Evolutionary conservation across 2,329 filamentous ascomycete species (phyloP), one percentile per base, ranked within the genome.

Genomic region (Ceratocystiopsis minuta): DNA sequence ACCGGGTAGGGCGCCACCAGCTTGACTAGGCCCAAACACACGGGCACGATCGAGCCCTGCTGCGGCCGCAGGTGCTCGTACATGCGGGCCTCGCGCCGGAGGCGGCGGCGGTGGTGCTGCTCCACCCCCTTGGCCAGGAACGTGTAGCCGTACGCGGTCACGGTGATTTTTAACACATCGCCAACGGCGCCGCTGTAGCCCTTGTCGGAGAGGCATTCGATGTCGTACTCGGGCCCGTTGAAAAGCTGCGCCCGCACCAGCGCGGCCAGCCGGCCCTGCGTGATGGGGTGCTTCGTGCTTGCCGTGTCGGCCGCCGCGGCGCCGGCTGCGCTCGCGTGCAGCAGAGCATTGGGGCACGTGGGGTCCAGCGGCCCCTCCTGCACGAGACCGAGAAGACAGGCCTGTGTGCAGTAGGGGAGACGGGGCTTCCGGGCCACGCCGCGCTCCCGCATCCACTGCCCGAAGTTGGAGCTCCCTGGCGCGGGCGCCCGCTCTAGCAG

Each of bases 101-200:
- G 34, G 37, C 36, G 36, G 11, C 17, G 34, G 13, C 36, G 36
- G 12, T 18, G 16, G 3, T 16, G 16, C n/a, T n/a, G 4, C 37
- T 39, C n/a, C 15, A 43, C 41, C 34, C n/a, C 41, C 37, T 43
- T 39, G 39, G 33, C 39, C 2, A 38, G 18, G 31, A 34, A 34
- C 3, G 33, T 34, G 24, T 34, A 34, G n/a, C 38, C 38, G 17
- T 34, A 39, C n/a, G 16, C 37, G 17, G 33, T 28, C 13, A 39
- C 17, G 3, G 37, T 36, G 37, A 43, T 39, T 16, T 39, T 39
- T 20, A 20, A 14, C 18, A 37, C 14, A 14, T 31, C 17, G 34
- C 39, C 39, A 34, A 37, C 37, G n/a, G 39, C 18, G 15, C 39
- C 39, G n/a, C 12, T 2, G 34, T n/a, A 33, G 34, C 24, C 34